Evolutionary conservation across 495 filamentous ascomycete genomes (phyloP), one percentile per base, ranked within the genome.

Genomic region (Beverwykella pulmonaria): DNA sequence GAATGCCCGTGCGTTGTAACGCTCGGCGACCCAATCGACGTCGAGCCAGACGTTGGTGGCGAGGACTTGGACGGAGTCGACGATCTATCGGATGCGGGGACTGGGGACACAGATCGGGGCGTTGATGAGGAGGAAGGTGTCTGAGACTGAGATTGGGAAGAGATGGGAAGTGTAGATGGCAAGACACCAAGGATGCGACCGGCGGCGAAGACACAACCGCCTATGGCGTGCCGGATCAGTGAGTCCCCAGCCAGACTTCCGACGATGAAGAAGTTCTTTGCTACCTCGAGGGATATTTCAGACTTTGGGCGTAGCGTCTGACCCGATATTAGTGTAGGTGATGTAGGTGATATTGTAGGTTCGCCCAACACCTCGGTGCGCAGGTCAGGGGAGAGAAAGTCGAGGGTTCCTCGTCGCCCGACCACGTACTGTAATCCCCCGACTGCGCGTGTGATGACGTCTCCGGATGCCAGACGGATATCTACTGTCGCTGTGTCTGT

Each of bases 171-270:
- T 36, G 44, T 39, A 1, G 67, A 50, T 19, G 59, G 49, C 2
- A 63, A 55, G 15, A n/a, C 19, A 12, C 50, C 58, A 39, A 85
- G 79, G 22, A 89, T 79, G 69, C 79, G 82, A 4, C 84, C 80
- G 5, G 86, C 87, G 4, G 82, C 79, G 69, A 82, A 84, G 7
- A 83, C 80, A 66, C 87, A 87, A 12, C 87, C 81, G 0, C 87
- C 87, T 26, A 86, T 83, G 0, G 85, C 83, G 68, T 87, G 88
- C 1, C 87, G 80, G 30, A 89, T 82, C 1, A 89, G 78, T 4
- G 85, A 87, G 69, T 89, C 87, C 1, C 87, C 87, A 0, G 85
- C 86, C 55, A 89, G 67, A 56, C 86, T 88, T 10, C 87, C 87
- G 36, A 87, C 82, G 44, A 84, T 81, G 70, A 85, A 88, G n/a